phyloP scores from a whole-genome alignment of 164 flowering plant species.

The Tinospora cordifolia region DNA sequence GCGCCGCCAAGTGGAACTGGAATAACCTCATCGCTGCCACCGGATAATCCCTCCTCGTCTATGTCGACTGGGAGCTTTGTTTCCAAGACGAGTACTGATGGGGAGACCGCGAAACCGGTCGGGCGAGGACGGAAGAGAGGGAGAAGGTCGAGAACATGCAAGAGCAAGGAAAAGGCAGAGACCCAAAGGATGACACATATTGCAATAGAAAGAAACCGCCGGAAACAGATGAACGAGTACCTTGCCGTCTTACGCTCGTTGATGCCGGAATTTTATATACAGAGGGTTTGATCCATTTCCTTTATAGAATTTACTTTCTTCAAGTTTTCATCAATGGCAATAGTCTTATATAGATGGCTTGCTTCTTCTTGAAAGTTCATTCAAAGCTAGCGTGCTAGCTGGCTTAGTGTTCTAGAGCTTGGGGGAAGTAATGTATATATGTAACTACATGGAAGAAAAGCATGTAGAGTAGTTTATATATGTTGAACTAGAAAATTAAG shows the following conservation, averaged over 20 bases:
- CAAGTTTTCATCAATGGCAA: background rate
- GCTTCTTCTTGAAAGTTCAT: too few relatives aligned
- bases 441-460: background rate
- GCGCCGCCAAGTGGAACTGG: too few relatives aligned
- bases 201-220: slow-evolving; percentile 73
- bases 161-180: slow-evolving; percentile 78
- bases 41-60: background rate
- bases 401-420: too few relatives aligned
- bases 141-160: slow-evolving; percentile 51
- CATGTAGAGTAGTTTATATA: too few relatives aligned
- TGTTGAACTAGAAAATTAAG: too few relatives aligned
- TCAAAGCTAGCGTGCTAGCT: background rate
- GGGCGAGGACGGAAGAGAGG: slow-evolving; percentile 42
- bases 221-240: slow-evolving; percentile 89
- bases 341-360: too few relatives aligned
- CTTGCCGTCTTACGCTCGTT: slow-evolving; percentile 66
- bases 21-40: too few relatives aligned
- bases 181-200: slow-evolving; percentile 93
- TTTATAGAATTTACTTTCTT: background rate
- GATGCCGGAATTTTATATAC: slow-evolving; percentile 76
- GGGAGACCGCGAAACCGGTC: slow-evolving; percentile 12
- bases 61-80: background rate
- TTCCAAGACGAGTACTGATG: background rate
- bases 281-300: slow-evolving; percentile 40
- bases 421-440: background rate